Base-by-base conservation (phyloP, 352 stramenopile species). In the Phytopythium delawarense region DNA sequence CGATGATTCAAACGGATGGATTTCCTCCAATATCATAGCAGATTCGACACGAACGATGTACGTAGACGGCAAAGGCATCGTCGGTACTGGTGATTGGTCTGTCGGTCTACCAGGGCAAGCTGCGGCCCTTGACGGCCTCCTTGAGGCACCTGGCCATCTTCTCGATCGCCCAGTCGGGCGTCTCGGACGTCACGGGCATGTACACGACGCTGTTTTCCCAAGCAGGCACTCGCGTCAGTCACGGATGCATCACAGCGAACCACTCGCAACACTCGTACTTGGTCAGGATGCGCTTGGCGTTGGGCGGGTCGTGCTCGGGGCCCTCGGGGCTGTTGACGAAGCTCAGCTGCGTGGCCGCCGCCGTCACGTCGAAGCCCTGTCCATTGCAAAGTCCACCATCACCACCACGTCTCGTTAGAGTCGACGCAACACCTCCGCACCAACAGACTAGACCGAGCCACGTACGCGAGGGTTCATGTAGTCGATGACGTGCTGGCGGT, bases 351-450 rank as follows among this genome's bases (percentile, higher is more conserved):
- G 84, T 93, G 28, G 81, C 81, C 23, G 80, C 84, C 9, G 80
- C 83, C 2, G 84, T 93, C 23, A 93, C 84, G 45, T 93, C 84
- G 66, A 93, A 93, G 40, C 84, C 84, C 83, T 92, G 54, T 28
- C 21, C 2, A 25, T 20, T 49, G 59, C 18, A n/a, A 8, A 15
- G 15, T 4, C 32, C 32, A 55, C 34, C 11, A 18, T 53, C 23
- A 69, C 55, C 30, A 23, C 39, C 11, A 37, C 2, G 34, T 8
- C 21, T 53, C 21, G 44, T 34, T 34, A 37, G 23, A 2, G 32
- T 30, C 52, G 13, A 3, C 20, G 2, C 16, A 32, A 25, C 11
- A 56, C 7, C 34, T 2, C 16, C 12, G 20, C 51, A 16, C 11
- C 32, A 46, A 23, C 45, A 59, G 4, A 23, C 11, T 6, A 9